Percentiles rank a stretch among this genome's conserved stretches.
Conservation (phyloP, 768 basidiomycete genomes). For the Boletus tomentosulus region DNA sequence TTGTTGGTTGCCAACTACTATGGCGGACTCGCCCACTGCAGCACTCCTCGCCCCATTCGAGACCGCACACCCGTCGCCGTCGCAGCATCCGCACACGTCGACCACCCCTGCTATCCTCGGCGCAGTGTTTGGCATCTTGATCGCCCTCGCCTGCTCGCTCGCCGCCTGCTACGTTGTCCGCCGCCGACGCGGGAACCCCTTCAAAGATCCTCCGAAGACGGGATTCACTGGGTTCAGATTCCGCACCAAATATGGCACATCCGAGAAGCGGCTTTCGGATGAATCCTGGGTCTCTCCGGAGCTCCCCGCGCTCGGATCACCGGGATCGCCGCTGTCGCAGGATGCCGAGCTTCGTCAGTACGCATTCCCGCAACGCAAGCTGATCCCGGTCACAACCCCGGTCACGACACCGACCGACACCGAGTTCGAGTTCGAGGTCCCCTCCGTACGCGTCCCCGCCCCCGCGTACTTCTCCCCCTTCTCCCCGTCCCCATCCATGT, state of each 20-base stretch:
- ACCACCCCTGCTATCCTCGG: constrained; percentile 17
- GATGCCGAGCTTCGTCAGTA: constrained; percentile 12
- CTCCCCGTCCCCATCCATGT: constrained; percentile 15
- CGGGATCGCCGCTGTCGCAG: constrained; percentile 9
- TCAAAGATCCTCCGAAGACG: not conserved
- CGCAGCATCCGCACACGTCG: constrained; percentile 6
- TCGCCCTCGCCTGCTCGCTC: constrained; percentile 9
- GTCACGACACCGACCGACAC: constrained; percentile 18
- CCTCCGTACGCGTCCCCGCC: constrained; percentile 16
- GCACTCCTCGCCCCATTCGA: constrained; percentile 12
- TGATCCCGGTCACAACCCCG: too few relatives aligned
- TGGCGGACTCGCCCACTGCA: too few relatives aligned
- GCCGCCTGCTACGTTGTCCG: constrained; percentile 7
- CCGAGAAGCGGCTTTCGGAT: constrained; percentile 23
- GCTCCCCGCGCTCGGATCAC: constrained; percentile 5
- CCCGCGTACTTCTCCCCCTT: constrained; percentile 20
- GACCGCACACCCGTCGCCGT: not conserved
- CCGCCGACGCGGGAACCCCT: not conserved
- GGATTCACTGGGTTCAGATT: constrained; percentile 1
- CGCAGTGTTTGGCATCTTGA: constrained; percentile 9
- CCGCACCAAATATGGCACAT: not conserved
- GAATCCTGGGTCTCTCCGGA: constrained; percentile 24
- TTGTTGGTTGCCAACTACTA: not conserved
- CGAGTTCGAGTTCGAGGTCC: constrained; percentile 16
- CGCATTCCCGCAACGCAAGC: constrained; percentile 10